These are phyloP conservation scores for Botryotinia calthae DNA, from an alignment of 2,329 filamentous ascomycete genomes.

Conservation along the genomic window DNA sequence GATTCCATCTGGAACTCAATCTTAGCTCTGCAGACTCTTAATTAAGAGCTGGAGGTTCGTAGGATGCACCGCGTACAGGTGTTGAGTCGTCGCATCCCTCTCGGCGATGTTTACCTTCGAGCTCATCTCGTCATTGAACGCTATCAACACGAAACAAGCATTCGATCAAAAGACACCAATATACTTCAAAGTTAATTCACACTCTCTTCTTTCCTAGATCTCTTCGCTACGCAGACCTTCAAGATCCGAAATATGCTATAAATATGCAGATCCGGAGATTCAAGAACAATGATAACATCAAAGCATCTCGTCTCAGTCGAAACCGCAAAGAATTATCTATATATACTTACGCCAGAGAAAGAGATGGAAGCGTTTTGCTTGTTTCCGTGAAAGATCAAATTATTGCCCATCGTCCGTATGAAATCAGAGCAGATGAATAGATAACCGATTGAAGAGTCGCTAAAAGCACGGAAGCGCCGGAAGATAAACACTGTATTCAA, in stretches of 20 bases:
- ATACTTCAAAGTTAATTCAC: not conserved
- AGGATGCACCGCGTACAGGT: too few species aligned
- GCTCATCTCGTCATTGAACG: not conserved
- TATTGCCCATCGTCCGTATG: not conserved
- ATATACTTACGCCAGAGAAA: not conserved
- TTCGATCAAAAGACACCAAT: not conserved
- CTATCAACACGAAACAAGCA: not conserved
- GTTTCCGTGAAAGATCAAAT: not conserved
- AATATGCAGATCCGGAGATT: not conserved
- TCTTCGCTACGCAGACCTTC: not conserved
- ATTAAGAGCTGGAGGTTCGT: too few species aligned
- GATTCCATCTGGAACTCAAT: too few species aligned
- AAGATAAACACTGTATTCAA: not conserved
- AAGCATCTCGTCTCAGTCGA: not conserved
- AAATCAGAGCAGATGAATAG: not conserved
- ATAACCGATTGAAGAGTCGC: not conserved
- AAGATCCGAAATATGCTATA: not conserved
- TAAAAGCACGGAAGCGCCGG: not conserved
- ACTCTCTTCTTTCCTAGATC: not conserved
- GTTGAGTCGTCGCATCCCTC: too few species aligned
- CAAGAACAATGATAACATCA: not conserved
- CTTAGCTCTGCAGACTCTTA: too few species aligned
- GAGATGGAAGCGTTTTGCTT: not conserved
- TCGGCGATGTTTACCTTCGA: not conserved
- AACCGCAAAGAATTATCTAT: not conserved